Percentiles rank a stretch among this genome's conserved stretches.
phyloP scores from a whole-genome alignment of 345 rosid genomes.

The Populus simonii region DNA sequence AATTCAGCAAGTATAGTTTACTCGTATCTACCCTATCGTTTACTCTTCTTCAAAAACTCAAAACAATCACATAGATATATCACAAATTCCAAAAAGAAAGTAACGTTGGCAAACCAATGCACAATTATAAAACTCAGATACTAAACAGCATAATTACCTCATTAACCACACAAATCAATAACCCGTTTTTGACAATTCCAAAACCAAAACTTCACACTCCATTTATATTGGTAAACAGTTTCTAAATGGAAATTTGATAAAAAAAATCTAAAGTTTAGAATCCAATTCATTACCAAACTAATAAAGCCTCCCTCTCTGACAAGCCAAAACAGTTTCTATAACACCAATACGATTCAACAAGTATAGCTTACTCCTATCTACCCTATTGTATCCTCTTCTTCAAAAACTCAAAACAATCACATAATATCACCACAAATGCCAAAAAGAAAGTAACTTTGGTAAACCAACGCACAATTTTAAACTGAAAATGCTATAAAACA shows the following conservation, averaged over 20 bases:
- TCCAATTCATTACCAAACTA: conserved; percentile 1
- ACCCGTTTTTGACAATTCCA: not conserved
- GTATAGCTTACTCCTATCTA: not conserved
- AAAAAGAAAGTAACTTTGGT: not conserved
- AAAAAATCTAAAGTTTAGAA: not conserved
- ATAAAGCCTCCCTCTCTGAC: not conserved
- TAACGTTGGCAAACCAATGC: not conserved
- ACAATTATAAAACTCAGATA: not conserved
- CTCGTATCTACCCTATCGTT: not conserved
- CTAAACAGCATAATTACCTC: not conserved
- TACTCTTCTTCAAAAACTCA: not conserved
- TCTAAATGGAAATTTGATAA: no score
- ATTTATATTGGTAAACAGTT: no score
- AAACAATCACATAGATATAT: not conserved
- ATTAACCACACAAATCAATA: not conserved
- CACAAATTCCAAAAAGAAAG: not conserved
- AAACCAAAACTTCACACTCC: not conserved
- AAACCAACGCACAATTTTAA: not conserved
- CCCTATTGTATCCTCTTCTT: not conserved
- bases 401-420: not conserved
- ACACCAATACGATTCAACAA: not conserved
- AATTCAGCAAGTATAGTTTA: not conserved
- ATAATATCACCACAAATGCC: not conserved
- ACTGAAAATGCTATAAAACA: not conserved
- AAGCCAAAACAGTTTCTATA: not conserved